Evolutionary conservation across 1,284 basidiomycete genomes (phyloP).

Genomic region (Ceratobasidium sp.): DNA sequence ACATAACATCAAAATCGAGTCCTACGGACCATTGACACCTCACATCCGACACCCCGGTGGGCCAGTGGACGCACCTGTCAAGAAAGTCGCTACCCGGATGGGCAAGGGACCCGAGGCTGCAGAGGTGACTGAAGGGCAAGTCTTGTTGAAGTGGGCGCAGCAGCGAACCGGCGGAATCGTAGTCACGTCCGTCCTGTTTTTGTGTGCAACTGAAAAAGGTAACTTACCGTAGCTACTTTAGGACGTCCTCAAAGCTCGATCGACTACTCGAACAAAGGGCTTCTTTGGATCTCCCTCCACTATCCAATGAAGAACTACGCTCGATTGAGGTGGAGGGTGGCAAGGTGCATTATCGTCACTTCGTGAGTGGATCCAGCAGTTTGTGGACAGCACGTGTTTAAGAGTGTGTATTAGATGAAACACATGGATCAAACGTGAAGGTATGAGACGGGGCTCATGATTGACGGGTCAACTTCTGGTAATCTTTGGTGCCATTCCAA

Average conservation of each 20-base stretch:
- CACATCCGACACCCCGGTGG: slow-evolving; percentile 70
- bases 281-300: slow-evolving; percentile 36
- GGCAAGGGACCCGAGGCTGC: slow-evolving; percentile 54
- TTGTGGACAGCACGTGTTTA: background rate
- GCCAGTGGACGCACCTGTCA: slow-evolving; percentile 67
- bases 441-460: background rate
- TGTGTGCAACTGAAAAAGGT: background rate
- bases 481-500: background rate
- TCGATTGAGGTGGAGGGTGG: slow-evolving; percentile 33
- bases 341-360: slow-evolving; percentile 42
- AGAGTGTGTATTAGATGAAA: slow-evolving; percentile 42
- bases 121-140: slow-evolving; percentile 67
- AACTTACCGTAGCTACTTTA: slow-evolving; percentile 2
- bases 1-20: slow-evolving; percentile 74
- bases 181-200: slow-evolving; percentile 41
- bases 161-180: slow-evolving; percentile 36
- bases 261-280: slow-evolving; percentile 40
- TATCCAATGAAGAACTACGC: slow-evolving; percentile 38
- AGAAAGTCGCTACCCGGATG: slow-evolving; percentile 65
- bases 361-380: slow-evolving; percentile 11
- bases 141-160: slow-evolving; percentile 70
- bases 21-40: slow-evolving; percentile 67
- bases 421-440: slow-evolving; percentile 41
- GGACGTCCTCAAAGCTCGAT: slow-evolving; percentile 47
- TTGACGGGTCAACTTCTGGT: background rate